Evolutionary conservation across 306 rosid genomes (phyloP).

Genomic region (Ormosia emarginata): DNA sequence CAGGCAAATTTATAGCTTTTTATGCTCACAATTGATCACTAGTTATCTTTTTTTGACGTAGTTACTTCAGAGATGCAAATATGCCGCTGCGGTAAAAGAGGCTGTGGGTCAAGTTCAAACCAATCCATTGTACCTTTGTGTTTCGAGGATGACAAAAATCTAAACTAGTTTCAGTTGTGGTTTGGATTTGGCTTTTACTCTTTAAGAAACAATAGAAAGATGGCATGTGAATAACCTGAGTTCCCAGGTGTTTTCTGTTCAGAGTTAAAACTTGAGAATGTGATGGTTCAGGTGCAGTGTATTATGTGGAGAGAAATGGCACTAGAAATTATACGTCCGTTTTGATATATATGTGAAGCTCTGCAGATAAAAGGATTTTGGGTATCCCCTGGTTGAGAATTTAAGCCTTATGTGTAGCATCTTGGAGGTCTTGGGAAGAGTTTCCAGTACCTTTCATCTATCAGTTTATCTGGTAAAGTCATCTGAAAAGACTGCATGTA

Average conservation of each 20-base stretch:
- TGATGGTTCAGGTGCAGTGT: neutral
- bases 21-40: neutral
- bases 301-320: neutral
- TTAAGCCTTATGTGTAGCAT: too few species aligned
- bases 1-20: conserved; percentile 7
- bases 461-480: neutral
- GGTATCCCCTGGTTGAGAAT: too few species aligned
- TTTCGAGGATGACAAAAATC: neutral
- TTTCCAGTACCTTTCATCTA: neutral
- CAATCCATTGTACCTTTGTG: neutral
- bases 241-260: neutral
- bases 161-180: neutral
- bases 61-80: conserved; percentile 10
- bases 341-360: neutral
- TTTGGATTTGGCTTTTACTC: neutral
- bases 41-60: neutral
- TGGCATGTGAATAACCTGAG: neutral
- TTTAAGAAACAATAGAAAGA: neutral
- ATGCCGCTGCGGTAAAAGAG: neutral
- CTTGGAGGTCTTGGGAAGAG: neutral
- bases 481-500: neutral
- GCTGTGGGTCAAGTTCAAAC: neutral
- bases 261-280: neutral
- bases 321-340: neutral
- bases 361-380: neutral